phyloP scores from a whole-genome alignment of 2,329 filamentous ascomycete genomes.

The Talaromyces verruculosus region DNA sequence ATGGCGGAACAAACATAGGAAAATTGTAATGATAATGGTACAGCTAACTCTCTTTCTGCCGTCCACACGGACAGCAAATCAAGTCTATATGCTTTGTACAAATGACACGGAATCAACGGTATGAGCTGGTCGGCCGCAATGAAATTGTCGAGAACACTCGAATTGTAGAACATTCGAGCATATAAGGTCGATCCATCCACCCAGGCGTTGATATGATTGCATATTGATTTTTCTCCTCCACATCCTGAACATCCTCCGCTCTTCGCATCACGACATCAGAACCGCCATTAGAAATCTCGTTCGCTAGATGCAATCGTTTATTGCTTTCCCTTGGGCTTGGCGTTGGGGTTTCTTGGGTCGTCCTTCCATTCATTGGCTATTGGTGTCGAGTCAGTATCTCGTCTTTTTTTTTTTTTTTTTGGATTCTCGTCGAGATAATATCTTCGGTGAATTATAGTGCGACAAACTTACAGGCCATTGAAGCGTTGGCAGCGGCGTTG shows the following conservation, averaged over 20 bases:
- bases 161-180: too few relatives aligned
- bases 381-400: neutral
- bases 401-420: too few relatives aligned
- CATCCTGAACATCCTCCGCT: neutral
- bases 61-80: constrained; percentile 35
- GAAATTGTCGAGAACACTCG: neutral
- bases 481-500: constrained; percentile 75
- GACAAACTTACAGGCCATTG: constrained; percentile 72
- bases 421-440: neutral
- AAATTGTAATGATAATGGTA: constrained; percentile 33
- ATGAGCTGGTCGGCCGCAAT: neutral
- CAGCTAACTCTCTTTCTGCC: constrained; percentile 38
- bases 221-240: neutral
- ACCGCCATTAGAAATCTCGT: neutral
- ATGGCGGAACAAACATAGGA: constrained; percentile 8
- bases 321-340: constrained; percentile 33
- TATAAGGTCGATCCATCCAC: neutral
- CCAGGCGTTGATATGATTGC: neutral
- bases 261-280: neutral
- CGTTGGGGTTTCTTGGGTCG: constrained; percentile 76
- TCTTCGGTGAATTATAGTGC: neutral
- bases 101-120: constrained; percentile 21
- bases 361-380: constrained; percentile 93
- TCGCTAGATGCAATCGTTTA: neutral
- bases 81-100: constrained; percentile 45